Conservation (phyloP, 306 rosid genomes). For the Castanea sativa region DNA sequence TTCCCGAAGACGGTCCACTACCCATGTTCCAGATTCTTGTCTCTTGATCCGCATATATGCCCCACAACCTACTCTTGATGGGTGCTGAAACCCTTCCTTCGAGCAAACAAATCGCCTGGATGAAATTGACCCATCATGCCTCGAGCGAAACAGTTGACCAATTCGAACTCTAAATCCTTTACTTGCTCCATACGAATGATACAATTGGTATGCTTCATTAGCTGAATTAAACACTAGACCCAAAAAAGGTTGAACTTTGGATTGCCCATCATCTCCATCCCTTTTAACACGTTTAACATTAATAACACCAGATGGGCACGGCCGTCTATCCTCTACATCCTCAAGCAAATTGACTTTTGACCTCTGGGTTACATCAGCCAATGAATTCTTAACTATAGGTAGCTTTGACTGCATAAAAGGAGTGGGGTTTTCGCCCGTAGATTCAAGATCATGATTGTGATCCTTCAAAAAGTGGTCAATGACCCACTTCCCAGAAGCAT, state of each 20-base stretch:
- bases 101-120: slow-evolving; percentile 95
- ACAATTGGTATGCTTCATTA: slow-evolving; percentile 82
- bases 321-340: slow-evolving; percentile 40
- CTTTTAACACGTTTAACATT: slow-evolving; percentile 56
- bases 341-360: slow-evolving; percentile 54
- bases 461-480: slow-evolving; percentile 76
- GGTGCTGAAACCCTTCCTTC: slow-evolving; percentile 95
- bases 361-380: slow-evolving; percentile 38
- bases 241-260: slow-evolving; percentile 52
- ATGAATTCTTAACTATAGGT: slow-evolving; percentile 31
- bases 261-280: slow-evolving; percentile 52
- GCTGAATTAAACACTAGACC: slow-evolving; percentile 86
- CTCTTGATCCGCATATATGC: slow-evolving; percentile 89
- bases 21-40: slow-evolving; percentile 83
- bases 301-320: slow-evolving; percentile 57
- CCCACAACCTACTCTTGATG: slow-evolving; percentile 92
- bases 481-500: slow-evolving; percentile 89
- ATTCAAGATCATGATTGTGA: slow-evolving; percentile 80
- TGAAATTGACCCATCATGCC: slow-evolving; percentile 72
- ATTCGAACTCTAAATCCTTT: slow-evolving; percentile 79
- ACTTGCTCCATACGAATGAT: slow-evolving; percentile 67
- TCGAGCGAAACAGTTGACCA: slow-evolving; percentile 93
- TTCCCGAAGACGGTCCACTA: slow-evolving; percentile 76
- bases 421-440: slow-evolving; percentile 34
- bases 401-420: slow-evolving; percentile 41